Percentiles rank a stretch among this genome's conserved stretches.
These are phyloP conservation scores for Rubia peregrina DNA, from an alignment of 305 asterid species.

Conservation along the genomic window DNA sequence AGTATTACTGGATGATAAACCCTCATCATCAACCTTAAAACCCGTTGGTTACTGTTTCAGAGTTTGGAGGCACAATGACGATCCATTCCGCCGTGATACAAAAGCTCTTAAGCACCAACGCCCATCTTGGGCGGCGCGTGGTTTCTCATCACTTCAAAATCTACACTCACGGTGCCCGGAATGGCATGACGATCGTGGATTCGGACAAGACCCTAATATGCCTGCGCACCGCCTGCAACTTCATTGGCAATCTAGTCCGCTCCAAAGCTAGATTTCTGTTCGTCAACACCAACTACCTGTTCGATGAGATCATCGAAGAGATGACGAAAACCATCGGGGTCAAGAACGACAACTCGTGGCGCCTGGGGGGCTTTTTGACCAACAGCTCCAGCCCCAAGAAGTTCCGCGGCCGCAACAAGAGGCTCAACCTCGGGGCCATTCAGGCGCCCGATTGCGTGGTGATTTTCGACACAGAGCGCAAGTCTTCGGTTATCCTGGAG, in stretches of 20 bases:
- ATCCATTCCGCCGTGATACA: conserved; percentile 76
- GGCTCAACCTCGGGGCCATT: conserved; percentile 54
- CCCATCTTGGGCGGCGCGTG: conserved; percentile 81
- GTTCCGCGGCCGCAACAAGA: conserved; percentile 82
- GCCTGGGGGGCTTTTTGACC: conserved; percentile 88
- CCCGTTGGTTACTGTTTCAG: background rate
- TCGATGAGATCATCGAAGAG: conserved; percentile 72
- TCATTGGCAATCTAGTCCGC: conserved; percentile 74
- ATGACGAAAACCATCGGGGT: conserved; percentile 57
- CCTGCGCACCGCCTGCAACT: conserved; percentile 83
- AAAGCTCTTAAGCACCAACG: conserved; percentile 73
- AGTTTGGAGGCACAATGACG: conserved; percentile 40
- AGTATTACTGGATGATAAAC: background rate
- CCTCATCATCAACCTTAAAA: background rate
- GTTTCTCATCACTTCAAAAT: conserved; percentile 85
- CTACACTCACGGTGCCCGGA: conserved; percentile 76
- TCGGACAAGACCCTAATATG: conserved; percentile 85
- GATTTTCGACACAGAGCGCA: conserved; percentile 76
- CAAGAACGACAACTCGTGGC: conserved; percentile 84
- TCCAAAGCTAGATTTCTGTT: conserved; percentile 65
- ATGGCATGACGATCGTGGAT: conserved; percentile 60
- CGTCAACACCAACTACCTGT: conserved; percentile 75
- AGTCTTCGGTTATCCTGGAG: conserved; percentile 74
- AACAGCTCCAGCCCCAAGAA: conserved; percentile 80
- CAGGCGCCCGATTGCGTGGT: conserved; percentile 87